These are phyloP conservation scores for Sporodiniella umbellata DNA, from an alignment of 371 early-diverging fungal species.

Conservation along the genomic window DNA sequence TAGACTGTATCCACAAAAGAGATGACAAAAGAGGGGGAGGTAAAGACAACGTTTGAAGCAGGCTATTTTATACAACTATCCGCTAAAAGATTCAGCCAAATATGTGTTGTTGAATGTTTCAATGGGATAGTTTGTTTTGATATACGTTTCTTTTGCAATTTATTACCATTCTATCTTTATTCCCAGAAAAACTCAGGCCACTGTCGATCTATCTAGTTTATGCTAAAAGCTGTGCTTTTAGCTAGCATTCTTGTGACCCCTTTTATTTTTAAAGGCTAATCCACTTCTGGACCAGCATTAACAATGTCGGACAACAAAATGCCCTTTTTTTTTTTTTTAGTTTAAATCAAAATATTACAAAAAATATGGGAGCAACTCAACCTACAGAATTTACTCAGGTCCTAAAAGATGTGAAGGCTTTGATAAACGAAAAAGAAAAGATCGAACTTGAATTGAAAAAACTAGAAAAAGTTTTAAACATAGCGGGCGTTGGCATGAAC, in stretches of 20 bases:
- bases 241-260: too few relatives aligned
- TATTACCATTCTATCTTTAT: too few relatives aligned
- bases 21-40: constrained; percentile 1
- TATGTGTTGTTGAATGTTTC: constrained; percentile 17
- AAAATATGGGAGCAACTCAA: constrained; percentile 15
- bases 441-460: constrained; percentile 60
- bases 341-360: background rate
- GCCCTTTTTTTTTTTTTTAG: background rate
- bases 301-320: too few relatives aligned
- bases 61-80: background rate
- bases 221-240: too few relatives aligned
- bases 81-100: constrained; percentile 7
- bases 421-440: constrained; percentile 58
- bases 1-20: too few relatives aligned
- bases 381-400: constrained; percentile 4
- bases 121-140: background rate
- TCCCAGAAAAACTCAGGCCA: too few relatives aligned
- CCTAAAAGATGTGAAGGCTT: constrained; percentile 43
- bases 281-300: too few relatives aligned
- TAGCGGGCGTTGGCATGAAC: constrained; percentile 70
- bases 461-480: constrained; percentile 46
- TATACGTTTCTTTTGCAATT: background rate
- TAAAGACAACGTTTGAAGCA: background rate
- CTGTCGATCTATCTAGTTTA: too few relatives aligned
- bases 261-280: too few relatives aligned